A percentile compares a stretch with the other conserved stretches of the same genome.
These are phyloP conservation scores for Xylaria sp. DNA, from an alignment of 2,329 filamentous ascomycete genomes.

Conservation along the genomic window DNA sequence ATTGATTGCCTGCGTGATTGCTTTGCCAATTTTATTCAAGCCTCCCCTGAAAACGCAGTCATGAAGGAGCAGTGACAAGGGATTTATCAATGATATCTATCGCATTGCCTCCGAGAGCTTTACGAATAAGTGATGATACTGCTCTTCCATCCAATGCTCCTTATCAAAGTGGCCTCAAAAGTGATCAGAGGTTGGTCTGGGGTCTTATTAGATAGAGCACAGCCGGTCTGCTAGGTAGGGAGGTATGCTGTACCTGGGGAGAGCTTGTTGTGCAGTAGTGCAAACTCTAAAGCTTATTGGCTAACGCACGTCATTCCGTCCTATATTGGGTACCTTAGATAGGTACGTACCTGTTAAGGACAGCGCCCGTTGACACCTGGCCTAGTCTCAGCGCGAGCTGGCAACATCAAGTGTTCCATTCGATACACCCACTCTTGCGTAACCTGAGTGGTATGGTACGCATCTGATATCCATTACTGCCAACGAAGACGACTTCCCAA, in stretches of 20 bases:
- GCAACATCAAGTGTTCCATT: background rate
- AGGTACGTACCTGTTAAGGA: constrained; percentile 7
- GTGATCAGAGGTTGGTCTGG: background rate
- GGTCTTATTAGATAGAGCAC: background rate
- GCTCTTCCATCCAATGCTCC: background rate
- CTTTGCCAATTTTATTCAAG: background rate
- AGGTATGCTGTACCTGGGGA: no score
- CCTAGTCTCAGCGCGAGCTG: constrained; percentile 28
- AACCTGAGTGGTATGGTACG: background rate
- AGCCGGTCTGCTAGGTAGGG: background rate
- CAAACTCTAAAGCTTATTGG: constrained; percentile 19
- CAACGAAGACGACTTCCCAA: constrained; percentile 5
- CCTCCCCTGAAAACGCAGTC: background rate
- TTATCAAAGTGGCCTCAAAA: background rate
- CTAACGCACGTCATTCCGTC: constrained; percentile 10
- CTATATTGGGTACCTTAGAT: background rate
- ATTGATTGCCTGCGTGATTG: background rate
- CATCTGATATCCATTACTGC: background rate
- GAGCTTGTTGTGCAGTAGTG: background rate
- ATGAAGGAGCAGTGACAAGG: background rate
- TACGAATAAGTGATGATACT: background rate
- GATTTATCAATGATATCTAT: constrained; percentile 3
- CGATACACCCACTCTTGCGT: background rate
- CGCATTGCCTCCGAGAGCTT: constrained; percentile 1
- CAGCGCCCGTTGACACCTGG: constrained; percentile 37